A percentile compares a stretch with the other conserved stretches of the same genome.
These are phyloP conservation scores for Sideroxylon spinosum DNA, from an alignment of 179 eudicot species.

Conservation along the genomic window DNA sequence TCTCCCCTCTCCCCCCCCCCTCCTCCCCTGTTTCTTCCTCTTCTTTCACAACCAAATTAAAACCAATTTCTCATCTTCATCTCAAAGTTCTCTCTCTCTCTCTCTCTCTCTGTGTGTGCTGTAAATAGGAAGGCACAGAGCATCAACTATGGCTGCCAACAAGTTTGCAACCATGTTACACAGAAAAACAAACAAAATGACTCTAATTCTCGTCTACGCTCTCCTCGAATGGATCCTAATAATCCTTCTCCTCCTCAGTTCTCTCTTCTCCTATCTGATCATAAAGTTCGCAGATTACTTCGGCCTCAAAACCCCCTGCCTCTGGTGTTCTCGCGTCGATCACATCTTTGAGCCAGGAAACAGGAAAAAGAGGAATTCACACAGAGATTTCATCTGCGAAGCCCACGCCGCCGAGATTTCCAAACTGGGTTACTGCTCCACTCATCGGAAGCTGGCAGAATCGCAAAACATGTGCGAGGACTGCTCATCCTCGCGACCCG, in stretches of 20 bases:
- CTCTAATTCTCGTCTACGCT: slow-evolving; percentile 53
- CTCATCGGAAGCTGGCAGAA: slow-evolving; percentile 52
- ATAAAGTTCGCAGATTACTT: slow-evolving; percentile 70
- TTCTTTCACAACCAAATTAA: no score
- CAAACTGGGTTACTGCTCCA: slow-evolving; percentile 48
- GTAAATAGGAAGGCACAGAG: background rate
- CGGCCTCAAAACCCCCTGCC: slow-evolving; percentile 72
- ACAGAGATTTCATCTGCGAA: slow-evolving; percentile 60
- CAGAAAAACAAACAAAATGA: slow-evolving; percentile 58
- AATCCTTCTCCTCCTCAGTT: slow-evolving; percentile 62
- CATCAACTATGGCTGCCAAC: slow-evolving; percentile 51
- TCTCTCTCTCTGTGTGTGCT: no score
- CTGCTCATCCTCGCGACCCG: slow-evolving; percentile 52
- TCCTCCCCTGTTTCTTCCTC: background rate
- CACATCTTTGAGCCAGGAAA: slow-evolving; percentile 49
- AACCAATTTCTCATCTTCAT: no score
- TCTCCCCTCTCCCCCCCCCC: background rate
- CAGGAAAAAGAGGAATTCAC: slow-evolving; percentile 39
- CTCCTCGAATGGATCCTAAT: slow-evolving; percentile 79
- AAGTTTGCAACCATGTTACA: slow-evolving; percentile 63
- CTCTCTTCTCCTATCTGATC: slow-evolving; percentile 64
- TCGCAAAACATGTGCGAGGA: slow-evolving; percentile 64
- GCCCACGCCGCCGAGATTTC: slow-evolving; percentile 66
- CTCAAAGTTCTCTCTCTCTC: no score
- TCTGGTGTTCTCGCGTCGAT: slow-evolving; percentile 71